phyloP scores from a whole-genome alignment of 495 filamentous ascomycete genomes.

The Amorphotheca resinae region DNA sequence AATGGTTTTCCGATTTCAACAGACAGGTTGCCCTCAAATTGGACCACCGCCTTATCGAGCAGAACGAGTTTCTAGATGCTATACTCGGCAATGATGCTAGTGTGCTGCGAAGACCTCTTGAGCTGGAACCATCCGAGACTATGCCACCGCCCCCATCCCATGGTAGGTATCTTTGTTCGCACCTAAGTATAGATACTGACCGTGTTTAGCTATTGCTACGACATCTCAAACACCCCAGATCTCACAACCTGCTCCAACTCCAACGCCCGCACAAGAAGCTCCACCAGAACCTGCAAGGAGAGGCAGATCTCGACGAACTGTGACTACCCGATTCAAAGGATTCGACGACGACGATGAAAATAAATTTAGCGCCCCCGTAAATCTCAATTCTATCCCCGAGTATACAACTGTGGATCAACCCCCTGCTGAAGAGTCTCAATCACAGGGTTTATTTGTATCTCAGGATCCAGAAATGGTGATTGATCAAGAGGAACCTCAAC shows the following conservation, averaged over 20 bases:
- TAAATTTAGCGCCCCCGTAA: conserved; percentile 18
- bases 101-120: conserved; percentile 50
- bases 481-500: conserved; percentile 8
- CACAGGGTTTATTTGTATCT: conserved; percentile 29
- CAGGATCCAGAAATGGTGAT: conserved; percentile 15
- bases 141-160: conserved; percentile 7
- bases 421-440: conserved; percentile 15
- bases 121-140: conserved; percentile 18
- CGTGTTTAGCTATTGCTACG: conserved; percentile 1
- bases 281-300: conserved; percentile 22
- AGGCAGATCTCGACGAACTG: conserved; percentile 29
- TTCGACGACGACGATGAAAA: conserved; percentile 36
- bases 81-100: conserved; percentile 69
- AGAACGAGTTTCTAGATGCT: conserved; percentile 86
- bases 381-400: conserved; percentile 17
- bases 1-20: conserved; percentile 60
- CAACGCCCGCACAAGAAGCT: neutral
- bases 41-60: conserved; percentile 73
- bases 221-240: conserved; percentile 5
- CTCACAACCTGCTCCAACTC: conserved; percentile 3
- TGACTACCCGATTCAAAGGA: conserved; percentile 57
- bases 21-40: conserved; percentile 53
- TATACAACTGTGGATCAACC: conserved; percentile 7
- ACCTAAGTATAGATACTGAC: conserved; percentile 1
- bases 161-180: conserved; percentile 4